Evolutionary conservation across 345 rosid genomes (phyloP).

Genomic region (Odontarrhena argentea): DNA sequence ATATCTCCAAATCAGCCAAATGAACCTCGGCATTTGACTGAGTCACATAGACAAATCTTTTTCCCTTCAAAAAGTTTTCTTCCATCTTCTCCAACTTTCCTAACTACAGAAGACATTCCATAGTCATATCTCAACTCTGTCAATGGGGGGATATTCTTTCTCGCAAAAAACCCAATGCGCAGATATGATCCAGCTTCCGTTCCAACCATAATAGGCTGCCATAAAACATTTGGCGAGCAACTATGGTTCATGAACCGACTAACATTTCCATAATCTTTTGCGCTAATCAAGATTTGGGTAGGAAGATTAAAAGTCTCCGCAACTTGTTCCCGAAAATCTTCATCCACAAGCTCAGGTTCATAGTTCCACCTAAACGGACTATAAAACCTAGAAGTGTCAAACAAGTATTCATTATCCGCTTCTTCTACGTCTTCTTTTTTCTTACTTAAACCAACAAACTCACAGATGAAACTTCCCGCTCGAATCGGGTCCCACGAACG

Average conservation of each 20-base stretch:
- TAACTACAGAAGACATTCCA: slow-evolving; percentile 34
- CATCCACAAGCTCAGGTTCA: slow-evolving; percentile 23
- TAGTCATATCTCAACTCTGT: slow-evolving; percentile 55
- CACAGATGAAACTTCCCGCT: slow-evolving; percentile 51
- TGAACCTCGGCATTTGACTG: slow-evolving; percentile 50
- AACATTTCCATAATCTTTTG: slow-evolving; percentile 61
- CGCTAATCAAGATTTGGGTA: slow-evolving; percentile 52
- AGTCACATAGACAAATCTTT: slow-evolving; percentile 61
- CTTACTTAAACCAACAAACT: slow-evolving; percentile 43
- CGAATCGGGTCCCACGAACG: slow-evolving; percentile 51
- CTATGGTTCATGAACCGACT: slow-evolving; percentile 84
- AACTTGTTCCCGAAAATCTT: slow-evolving; percentile 31
- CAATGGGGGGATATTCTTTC: slow-evolving; percentile 53
- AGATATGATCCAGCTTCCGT: slow-evolving; percentile 11
- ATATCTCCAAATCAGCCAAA: slow-evolving; percentile 28
- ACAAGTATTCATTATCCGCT: slow-evolving; percentile 46
- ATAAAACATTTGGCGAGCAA: slow-evolving; percentile 68
- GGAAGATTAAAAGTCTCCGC: slow-evolving; percentile 42
- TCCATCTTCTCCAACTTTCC: slow-evolving; percentile 28
- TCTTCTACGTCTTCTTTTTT: slow-evolving; percentile 10
- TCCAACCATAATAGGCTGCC: slow-evolving; percentile 61
- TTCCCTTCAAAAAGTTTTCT: slow-evolving; percentile 22
- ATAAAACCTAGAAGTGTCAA: slow-evolving; percentile 51
- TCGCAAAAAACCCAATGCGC: slow-evolving; percentile 45
- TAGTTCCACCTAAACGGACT: slow-evolving; percentile 26